A percentile compares a stretch with the other conserved stretches of the same genome.
Conservation (phyloP, 768 basidiomycete genomes). For the Trichaptum fuscoviolaceum region DNA sequence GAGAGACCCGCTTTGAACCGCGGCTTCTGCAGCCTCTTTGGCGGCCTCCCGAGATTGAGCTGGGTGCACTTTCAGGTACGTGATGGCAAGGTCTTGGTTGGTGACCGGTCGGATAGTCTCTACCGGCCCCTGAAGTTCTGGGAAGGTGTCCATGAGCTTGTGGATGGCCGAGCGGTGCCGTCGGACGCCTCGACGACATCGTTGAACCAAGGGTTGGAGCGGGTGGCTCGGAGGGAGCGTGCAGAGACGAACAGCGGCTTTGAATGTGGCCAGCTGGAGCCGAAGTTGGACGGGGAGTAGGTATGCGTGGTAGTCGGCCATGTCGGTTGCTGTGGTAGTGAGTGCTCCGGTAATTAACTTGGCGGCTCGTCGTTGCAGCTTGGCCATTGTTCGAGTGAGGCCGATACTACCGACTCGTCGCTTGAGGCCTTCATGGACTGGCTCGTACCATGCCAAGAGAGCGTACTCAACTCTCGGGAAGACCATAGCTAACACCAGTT, state of each 20-base stretch:
- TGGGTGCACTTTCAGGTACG: constrained; percentile 3
- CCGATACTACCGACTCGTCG: background rate
- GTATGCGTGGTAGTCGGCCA: constrained; percentile 8
- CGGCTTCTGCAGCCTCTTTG: background rate
- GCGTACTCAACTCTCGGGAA: background rate
- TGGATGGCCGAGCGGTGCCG: constrained; percentile 13
- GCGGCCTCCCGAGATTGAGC: constrained; percentile 5
- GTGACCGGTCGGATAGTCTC: background rate
- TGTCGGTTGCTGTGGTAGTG: constrained; percentile 12
- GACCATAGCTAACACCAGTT: background rate
- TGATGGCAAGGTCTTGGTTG: background rate
- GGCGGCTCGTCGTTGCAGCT: constrained; percentile 17
- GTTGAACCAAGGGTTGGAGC: background rate
- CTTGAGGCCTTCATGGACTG: background rate
- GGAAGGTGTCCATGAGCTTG: constrained; percentile 9
- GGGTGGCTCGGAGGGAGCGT: constrained; percentile 15
- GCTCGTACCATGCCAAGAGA: background rate
- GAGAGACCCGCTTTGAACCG: background rate
- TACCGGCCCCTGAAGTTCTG: constrained; percentile 10
- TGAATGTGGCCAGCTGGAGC: constrained; percentile 7
- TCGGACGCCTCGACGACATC: background rate
- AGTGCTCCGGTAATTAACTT: constrained; percentile 18
- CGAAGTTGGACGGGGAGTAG: constrained; percentile 9
- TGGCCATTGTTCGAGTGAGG: background rate
- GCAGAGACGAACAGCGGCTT: constrained; percentile 9